Conservation (phyloP, 2,329 filamentous ascomycete species). For the Verticillium albo-atrum region DNA sequence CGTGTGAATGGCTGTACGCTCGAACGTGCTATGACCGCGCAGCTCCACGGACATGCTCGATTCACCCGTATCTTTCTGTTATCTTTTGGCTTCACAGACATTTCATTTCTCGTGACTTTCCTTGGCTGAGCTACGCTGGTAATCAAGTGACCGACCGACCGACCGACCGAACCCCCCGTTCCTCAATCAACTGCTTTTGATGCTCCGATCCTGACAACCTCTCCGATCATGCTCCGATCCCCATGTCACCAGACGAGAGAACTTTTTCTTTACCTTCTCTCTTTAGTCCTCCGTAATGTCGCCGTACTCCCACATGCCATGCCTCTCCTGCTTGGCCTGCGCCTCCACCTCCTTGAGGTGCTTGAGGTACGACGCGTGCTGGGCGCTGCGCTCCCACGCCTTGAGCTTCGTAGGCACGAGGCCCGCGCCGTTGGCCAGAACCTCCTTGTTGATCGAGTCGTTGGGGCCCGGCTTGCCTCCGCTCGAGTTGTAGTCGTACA, state of each 20-base stretch:
- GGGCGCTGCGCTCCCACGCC: slow-evolving; percentile 74
- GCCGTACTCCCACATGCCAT: slow-evolving; percentile 98
- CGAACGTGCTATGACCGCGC: neutral
- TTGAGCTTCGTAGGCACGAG: slow-evolving; percentile 92
- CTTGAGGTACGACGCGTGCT: slow-evolving; percentile 66
- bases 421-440: slow-evolving; percentile 77
- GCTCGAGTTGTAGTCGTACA: slow-evolving; percentile 72
- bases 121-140: slow-evolving; percentile 4
- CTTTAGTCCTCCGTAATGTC: slow-evolving; percentile 84
- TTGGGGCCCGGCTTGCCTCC: slow-evolving; percentile 51
- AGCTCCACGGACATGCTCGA: neutral
- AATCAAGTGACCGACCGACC: slow-evolving; percentile 5
- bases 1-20: neutral
- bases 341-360: slow-evolving; percentile 69
- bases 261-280: no score
- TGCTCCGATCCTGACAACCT: neutral
- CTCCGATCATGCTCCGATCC: neutral
- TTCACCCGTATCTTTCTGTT: neutral
- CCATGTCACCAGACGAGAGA: neutral
- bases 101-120: slow-evolving; percentile 5
- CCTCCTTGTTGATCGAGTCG: slow-evolving; percentile 84
- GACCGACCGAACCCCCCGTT: no score
- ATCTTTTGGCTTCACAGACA: neutral
- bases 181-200: slow-evolving; percentile 10
- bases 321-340: slow-evolving; percentile 72